phyloP scores from a whole-genome alignment of 2,329 filamentous ascomycete species.

The Arthrobotrys pseudoclavata region DNA sequence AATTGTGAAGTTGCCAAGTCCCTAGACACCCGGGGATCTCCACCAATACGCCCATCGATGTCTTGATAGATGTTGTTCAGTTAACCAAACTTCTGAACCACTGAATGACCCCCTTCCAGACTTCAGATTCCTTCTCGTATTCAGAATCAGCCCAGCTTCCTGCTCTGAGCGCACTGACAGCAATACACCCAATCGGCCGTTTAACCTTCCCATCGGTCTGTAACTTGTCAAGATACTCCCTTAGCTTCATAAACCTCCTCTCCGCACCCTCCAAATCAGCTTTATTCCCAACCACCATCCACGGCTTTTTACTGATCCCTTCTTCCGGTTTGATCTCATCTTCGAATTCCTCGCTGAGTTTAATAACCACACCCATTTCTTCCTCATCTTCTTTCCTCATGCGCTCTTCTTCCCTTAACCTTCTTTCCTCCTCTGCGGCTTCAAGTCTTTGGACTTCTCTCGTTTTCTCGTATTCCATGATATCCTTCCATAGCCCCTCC shows the following conservation, averaged over 20 bases:
- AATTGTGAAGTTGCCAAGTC: too few relatives aligned
- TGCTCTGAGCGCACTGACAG: slow-evolving; percentile 53
- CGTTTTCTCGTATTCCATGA: slow-evolving; percentile 79
- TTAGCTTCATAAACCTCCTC: slow-evolving; percentile 79
- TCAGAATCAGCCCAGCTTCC: slow-evolving; percentile 48
- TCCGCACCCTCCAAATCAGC: slow-evolving; percentile 85
- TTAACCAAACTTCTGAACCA: slow-evolving; percentile 56
- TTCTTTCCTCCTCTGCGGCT: slow-evolving; percentile 60
- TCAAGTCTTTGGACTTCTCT: slow-evolving; percentile 59
- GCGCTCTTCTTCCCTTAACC: slow-evolving; percentile 43
- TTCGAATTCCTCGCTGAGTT: slow-evolving; percentile 19
- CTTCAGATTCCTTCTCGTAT: slow-evolving; percentile 40
- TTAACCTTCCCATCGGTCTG: slow-evolving; percentile 65
- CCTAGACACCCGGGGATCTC: too few relatives aligned
- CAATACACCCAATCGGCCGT: slow-evolving; percentile 50
- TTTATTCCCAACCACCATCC: slow-evolving; percentile 96
- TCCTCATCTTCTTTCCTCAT: slow-evolving; percentile 39
- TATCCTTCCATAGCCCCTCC: slow-evolving; percentile 88
- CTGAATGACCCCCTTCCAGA: slow-evolving; percentile 49
- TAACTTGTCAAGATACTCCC: slow-evolving; percentile 78
- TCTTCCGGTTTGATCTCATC: slow-evolving; percentile 24
- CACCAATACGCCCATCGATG: background rate
- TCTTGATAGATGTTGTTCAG: background rate
- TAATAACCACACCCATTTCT: slow-evolving; percentile 32
- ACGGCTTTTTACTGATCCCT: slow-evolving; percentile 81